Conservation (phyloP, 306 rosid species). For the Mucuna pruriens region DNA sequence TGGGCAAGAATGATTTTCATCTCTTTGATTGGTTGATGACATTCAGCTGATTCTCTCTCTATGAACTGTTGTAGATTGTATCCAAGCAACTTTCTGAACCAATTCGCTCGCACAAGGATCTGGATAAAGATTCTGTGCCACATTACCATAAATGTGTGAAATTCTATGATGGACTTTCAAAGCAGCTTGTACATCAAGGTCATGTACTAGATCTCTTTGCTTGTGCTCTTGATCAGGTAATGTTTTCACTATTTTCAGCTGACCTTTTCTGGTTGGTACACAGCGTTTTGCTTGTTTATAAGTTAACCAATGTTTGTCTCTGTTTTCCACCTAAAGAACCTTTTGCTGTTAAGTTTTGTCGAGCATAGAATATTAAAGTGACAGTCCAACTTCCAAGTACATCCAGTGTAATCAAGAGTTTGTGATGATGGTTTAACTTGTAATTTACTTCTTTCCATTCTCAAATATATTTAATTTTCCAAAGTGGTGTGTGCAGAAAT, state of each 20-base stretch:
- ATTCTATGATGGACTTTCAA: constrained; percentile 87
- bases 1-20: not conserved
- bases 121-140: constrained; percentile 94
- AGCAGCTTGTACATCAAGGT: constrained; percentile 99
- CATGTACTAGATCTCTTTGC: constrained; percentile 97
- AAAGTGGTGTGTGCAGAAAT: constrained; percentile 3
- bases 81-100: constrained; percentile 90
- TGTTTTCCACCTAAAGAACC: constrained; percentile 17
- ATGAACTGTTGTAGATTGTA: constrained; percentile 70
- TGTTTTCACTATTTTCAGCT: constrained; percentile 11
- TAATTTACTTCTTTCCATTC: constrained; percentile 29
- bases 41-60: constrained; percentile 38
- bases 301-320: not conserved
- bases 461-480: not conserved
- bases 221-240: constrained; percentile 98
- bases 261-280: constrained; percentile 22
- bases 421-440: not conserved
- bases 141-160: constrained; percentile 89
- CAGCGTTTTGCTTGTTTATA: constrained; percentile 24
- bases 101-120: constrained; percentile 97
- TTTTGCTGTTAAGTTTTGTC: not conserved
- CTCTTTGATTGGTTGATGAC: constrained; percentile 32
- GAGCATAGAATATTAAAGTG: not conserved
- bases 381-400: not conserved
- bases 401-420: constrained; percentile 17